Conservation (phyloP, 768 basidiomycete genomes). For the Neoboletus magnificus region DNA sequence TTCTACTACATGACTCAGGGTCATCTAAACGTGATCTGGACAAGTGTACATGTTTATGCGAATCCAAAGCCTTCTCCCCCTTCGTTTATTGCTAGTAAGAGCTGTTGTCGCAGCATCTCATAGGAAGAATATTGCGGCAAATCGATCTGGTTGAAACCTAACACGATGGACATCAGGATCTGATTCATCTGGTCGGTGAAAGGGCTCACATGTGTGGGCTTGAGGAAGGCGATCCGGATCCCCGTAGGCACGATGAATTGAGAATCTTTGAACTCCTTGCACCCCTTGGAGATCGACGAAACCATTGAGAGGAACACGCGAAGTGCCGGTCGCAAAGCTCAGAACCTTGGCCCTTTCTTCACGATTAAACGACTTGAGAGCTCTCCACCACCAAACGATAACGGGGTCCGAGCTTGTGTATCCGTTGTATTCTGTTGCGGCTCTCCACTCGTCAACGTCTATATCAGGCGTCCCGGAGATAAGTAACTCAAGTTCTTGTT, state of each 20-base stretch:
- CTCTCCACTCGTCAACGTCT: slow-evolving; percentile 96
- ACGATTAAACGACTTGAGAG: slow-evolving; percentile 93
- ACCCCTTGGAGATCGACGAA: slow-evolving; percentile 95
- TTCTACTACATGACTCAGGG: slow-evolving; percentile 25
- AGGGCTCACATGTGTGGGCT: slow-evolving; percentile 78
- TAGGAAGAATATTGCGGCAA: slow-evolving; percentile 94
- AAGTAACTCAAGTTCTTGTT: slow-evolving; percentile 89
- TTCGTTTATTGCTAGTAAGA: slow-evolving; percentile 91
- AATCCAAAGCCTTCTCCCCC: slow-evolving; percentile 96
- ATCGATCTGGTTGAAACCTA: slow-evolving; percentile 94
- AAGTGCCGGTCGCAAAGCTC: slow-evolving; percentile 93
- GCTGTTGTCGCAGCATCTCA: slow-evolving; percentile 89
- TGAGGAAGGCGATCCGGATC: slow-evolving; percentile 82
- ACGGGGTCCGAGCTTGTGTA: slow-evolving; percentile 89
- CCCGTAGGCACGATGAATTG: slow-evolving; percentile 92
- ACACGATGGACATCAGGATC: slow-evolving; percentile 14
- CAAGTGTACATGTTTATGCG: slow-evolving; percentile 35
- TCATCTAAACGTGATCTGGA: slow-evolving; percentile 14
- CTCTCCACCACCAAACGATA: slow-evolving; percentile 99
- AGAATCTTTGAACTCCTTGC: slow-evolving; percentile 91
- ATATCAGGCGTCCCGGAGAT: slow-evolving; percentile 99
- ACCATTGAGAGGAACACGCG: slow-evolving; percentile 89
- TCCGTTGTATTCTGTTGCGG: slow-evolving; percentile 87
- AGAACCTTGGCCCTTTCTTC: slow-evolving; percentile 96
- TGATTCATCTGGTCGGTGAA: not conserved